Percentiles rank a stretch among this genome's conserved stretches.
Evolutionary conservation across 108 stramenopile genomes (phyloP).

Genomic region (Asterionellopsis glacialis): DNA sequence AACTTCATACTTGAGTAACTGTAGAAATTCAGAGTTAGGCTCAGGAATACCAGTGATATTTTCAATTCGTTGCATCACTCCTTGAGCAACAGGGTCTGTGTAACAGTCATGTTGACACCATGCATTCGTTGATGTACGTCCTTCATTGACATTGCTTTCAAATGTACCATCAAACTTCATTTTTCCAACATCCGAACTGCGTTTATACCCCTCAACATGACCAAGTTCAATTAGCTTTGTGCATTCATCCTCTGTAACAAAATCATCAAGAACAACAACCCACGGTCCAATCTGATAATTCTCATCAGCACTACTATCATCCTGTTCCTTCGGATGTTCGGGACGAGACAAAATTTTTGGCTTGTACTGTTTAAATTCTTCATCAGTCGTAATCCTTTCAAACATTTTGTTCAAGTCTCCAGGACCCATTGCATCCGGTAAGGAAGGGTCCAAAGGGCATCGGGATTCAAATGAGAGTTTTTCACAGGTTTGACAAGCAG

Average conservation of each 20-base stretch:
- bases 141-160: constrained; percentile 34
- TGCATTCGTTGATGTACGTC: constrained; percentile 25
- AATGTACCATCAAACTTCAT: constrained; percentile 61
- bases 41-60: constrained; percentile 34
- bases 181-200: constrained; percentile 76
- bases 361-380: constrained; percentile 34
- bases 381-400: constrained; percentile 46
- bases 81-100: constrained; percentile 3
- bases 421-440: constrained; percentile 40
- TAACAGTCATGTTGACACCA: constrained; percentile 23
- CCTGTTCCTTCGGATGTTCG: constrained; percentile 17
- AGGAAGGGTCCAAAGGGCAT: constrained; percentile 57
- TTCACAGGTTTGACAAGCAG: constrained; percentile 67
- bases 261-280: constrained; percentile 84
- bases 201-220: constrained; percentile 50
- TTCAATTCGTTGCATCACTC: constrained; percentile 43
- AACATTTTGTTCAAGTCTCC: constrained; percentile 70
- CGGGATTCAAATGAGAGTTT: constrained; percentile 35
- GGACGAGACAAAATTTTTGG: constrained; percentile 62
- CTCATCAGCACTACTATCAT: constrained; percentile 18
- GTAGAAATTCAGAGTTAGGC: constrained; percentile 59
- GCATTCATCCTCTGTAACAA: constrained; percentile 73
- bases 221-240: constrained; percentile 67
- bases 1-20: constrained; percentile 50
- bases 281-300: constrained; percentile 59